Conservation (phyloP, 495 filamentous ascomycete genomes). For the Neurospora sp. region DNA sequence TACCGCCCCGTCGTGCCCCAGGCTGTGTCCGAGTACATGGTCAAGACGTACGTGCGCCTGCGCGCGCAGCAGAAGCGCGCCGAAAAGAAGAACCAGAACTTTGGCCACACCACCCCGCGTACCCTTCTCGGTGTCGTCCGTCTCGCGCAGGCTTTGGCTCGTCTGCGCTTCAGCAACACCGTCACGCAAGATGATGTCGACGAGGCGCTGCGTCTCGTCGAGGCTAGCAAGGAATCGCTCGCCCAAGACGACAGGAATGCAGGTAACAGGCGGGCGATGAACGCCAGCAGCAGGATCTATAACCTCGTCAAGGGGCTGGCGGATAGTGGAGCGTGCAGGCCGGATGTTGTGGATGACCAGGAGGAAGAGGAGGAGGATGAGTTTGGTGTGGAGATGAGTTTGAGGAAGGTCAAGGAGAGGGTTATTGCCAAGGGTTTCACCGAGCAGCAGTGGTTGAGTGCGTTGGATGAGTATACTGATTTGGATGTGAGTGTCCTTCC, state of each 20-base stretch:
- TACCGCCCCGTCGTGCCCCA: constrained; percentile 79
- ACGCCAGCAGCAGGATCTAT: constrained; percentile 82
- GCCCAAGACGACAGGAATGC: constrained; percentile 52
- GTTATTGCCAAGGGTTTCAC: constrained; percentile 96
- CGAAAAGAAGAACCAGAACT: constrained; percentile 78
- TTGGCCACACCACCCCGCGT: constrained; percentile 85
- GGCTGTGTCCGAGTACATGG: constrained; percentile 84
- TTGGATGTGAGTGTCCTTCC: constrained; percentile 58
- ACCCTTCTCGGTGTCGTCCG: constrained; percentile 87
- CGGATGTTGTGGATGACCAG: constrained; percentile 62
- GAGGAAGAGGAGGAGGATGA: constrained; percentile 37
- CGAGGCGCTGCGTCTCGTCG: constrained; percentile 81
- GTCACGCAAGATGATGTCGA: constrained; percentile 92
- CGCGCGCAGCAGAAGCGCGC: constrained; percentile 80
- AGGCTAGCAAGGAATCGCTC: constrained; percentile 83
- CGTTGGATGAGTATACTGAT: constrained; percentile 80
- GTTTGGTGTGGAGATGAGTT: constrained; percentile 59
- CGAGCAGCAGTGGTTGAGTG: constrained; percentile 75
- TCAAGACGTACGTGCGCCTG: constrained; percentile 89
- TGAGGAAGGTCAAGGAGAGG: constrained; percentile 77
- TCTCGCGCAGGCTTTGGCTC: constrained; percentile 89
- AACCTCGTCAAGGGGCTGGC: constrained; percentile 78
- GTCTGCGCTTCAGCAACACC: constrained; percentile 71
- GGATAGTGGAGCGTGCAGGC: constrained; percentile 59
- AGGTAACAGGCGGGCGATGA: constrained; percentile 55